Evolutionary conservation across 805 yeast genomes (phyloP).

Genomic region (Ogataea nitratoaversa): DNA sequence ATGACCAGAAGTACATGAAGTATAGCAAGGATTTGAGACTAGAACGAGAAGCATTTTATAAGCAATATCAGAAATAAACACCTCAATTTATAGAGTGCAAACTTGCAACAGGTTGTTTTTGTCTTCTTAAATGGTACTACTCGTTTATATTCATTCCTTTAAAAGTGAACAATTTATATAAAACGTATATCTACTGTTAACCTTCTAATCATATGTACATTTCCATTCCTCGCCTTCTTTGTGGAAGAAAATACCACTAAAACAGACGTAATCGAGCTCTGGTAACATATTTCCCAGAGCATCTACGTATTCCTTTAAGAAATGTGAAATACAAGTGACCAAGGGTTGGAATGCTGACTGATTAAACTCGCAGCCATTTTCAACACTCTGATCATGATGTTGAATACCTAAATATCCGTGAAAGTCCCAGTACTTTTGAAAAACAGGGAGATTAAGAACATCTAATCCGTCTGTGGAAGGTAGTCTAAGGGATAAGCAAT

Average conservation of each 20-base stretch:
- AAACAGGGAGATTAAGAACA: conserved; percentile 29
- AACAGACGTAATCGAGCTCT: conserved; percentile 26
- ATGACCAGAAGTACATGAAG: conserved; percentile 19
- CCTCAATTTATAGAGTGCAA: too few relatives aligned
- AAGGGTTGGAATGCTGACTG: conserved; percentile 39
- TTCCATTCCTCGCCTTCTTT: conserved; percentile 11
- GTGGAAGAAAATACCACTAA: conserved; percentile 43
- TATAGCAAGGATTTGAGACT: conserved; percentile 25
- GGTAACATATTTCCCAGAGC: conserved; percentile 33
- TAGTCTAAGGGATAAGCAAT: conserved; percentile 36
- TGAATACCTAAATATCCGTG: conserved; percentile 42
- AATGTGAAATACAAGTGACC: conserved; percentile 41
- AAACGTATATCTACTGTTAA: not conserved
- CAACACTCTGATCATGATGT: conserved; percentile 29
- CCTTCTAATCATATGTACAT: conserved; percentile 16
- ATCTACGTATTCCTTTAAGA: conserved; percentile 39
- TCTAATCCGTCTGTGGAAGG: conserved; percentile 24
- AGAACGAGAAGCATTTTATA: conserved; percentile 28
- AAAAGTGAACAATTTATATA: too few relatives aligned
- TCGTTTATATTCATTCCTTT: too few relatives aligned
- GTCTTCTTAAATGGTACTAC: too few relatives aligned
- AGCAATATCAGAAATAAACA: conserved; percentile 24
- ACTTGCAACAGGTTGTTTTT: too few relatives aligned
- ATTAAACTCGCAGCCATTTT: conserved; percentile 39
- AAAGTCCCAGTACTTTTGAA: conserved; percentile 40